phyloP scores from a whole-genome alignment of 2,329 filamentous ascomycete genomes.

The Botrytis cinerea region DNA sequence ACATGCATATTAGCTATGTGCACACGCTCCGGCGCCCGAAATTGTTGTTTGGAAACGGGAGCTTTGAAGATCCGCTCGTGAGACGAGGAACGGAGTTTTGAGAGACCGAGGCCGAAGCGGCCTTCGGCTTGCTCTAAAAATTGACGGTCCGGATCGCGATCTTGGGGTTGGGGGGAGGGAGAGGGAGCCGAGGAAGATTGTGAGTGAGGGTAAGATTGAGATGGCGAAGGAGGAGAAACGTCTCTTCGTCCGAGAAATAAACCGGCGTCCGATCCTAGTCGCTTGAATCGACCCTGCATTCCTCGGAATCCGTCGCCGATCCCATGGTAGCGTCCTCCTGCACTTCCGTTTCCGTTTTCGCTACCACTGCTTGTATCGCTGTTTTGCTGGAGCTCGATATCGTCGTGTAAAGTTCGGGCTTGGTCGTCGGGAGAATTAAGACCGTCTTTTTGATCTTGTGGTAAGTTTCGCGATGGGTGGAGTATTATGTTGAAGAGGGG shows the following conservation, averaged over 20 bases:
- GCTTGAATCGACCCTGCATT: constrained; percentile 13
- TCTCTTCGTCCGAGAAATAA: background rate
- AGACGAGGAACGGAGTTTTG: background rate
- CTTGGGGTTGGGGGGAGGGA: background rate
- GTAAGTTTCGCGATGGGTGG: constrained; percentile 9
- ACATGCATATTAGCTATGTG: constrained; percentile 17
- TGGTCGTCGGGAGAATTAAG: background rate
- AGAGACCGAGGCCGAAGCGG: background rate
- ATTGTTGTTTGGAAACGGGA: background rate
- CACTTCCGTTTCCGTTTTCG: background rate
- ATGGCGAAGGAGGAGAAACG: background rate
- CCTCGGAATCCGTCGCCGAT: constrained; percentile 6
- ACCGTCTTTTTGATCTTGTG: background rate
- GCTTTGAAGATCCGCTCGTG: background rate
- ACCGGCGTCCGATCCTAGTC: background rate
- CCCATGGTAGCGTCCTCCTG: background rate
- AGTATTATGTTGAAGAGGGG: constrained; percentile 20
- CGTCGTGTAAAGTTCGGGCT: background rate
- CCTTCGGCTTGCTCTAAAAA: background rate
- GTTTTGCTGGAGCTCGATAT: constrained; percentile 14
- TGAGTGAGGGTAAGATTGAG: background rate
- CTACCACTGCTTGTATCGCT: background rate
- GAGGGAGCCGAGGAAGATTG: background rate
- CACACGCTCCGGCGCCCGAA: background rate
- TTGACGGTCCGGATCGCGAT: background rate